Percentiles rank a stretch among this genome's conserved stretches.
Evolutionary conservation across 108 stramenopile species (phyloP).

Genomic region (Hondaea fermentalgiana): DNA sequence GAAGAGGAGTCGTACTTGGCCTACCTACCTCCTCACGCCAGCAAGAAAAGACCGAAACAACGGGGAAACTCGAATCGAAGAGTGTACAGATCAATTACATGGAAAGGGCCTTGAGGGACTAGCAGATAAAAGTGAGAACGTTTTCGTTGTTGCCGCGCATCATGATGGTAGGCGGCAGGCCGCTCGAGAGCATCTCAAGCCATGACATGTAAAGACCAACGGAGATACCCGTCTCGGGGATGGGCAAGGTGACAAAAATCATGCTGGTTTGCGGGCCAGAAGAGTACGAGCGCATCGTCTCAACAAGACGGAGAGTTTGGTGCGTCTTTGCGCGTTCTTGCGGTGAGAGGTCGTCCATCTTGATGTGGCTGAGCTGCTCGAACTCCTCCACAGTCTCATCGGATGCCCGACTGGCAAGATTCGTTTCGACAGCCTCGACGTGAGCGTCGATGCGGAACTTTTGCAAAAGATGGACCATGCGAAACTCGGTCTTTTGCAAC

Average conservation of each 20-base stretch:
- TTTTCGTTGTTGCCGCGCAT: not conserved
- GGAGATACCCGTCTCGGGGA: not conserved
- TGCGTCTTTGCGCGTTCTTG: not conserved
- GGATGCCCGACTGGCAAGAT: not conserved
- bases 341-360: not conserved
- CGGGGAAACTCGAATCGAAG: too few relatives aligned
- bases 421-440: not conserved
- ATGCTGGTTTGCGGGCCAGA: not conserved
- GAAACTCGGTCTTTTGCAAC: not conserved
- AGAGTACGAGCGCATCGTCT: not conserved
- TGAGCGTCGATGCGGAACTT: conserved; percentile 8
- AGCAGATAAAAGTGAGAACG: not conserved
- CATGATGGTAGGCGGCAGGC: not conserved
- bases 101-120: not conserved
- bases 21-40: too few relatives aligned
- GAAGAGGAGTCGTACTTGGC: too few relatives aligned
- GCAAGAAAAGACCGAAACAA: too few relatives aligned
- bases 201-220: not conserved
- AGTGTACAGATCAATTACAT: not conserved
- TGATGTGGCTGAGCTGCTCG: not conserved
- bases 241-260: not conserved
- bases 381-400: not conserved
- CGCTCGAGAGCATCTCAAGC: not conserved
- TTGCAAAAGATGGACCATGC: not conserved
- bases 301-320: not conserved